Evolutionary conservation across 2,329 filamentous ascomycete species (phyloP).

Genomic region (Fusarium gaditjirri): DNA sequence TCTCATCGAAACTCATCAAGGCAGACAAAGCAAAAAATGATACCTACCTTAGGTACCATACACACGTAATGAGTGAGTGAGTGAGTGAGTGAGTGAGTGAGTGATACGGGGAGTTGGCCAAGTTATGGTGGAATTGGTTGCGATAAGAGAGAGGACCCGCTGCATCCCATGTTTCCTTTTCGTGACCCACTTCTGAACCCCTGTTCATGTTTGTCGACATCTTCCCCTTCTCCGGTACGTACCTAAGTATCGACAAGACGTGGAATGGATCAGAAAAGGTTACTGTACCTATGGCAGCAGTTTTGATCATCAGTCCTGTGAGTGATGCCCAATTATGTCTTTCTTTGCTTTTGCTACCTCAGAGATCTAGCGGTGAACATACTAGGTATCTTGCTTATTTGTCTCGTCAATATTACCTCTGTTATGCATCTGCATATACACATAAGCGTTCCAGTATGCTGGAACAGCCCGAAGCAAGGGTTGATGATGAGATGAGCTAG

Average conservation of each 20-base stretch:
- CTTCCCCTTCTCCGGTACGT: slow-evolving; percentile 24
- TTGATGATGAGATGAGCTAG: slow-evolving; percentile 22
- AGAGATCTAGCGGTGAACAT: neutral
- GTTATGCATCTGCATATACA: slow-evolving; percentile 7
- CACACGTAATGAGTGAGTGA: too few relatives aligned
- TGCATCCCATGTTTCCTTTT: slow-evolving; percentile 25
- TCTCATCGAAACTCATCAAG: slow-evolving; percentile 8
- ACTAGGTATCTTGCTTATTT: slow-evolving; percentile 16
- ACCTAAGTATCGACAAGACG: slow-evolving; percentile 1
- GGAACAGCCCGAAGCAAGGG: slow-evolving; percentile 26
- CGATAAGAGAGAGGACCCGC: slow-evolving; percentile 15
- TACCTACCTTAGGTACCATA: neutral
- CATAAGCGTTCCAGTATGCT: slow-evolving; percentile 25
- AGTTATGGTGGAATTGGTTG: slow-evolving; percentile 2
- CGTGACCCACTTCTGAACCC: slow-evolving; percentile 26
- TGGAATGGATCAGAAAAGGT: neutral
- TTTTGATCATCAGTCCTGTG: neutral
- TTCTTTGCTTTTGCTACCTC: neutral
- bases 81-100: too few relatives aligned
- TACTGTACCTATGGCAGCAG: neutral
- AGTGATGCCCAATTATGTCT: slow-evolving; percentile 1
- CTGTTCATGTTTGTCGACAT: slow-evolving; percentile 16
- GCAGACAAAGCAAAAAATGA: slow-evolving; percentile 25
- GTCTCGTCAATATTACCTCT: slow-evolving; percentile 11
- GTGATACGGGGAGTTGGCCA: neutral